Conservation (phyloP, 192 early-diverging fungal genomes). For the Borealophlyctis nickersoniae region DNA sequence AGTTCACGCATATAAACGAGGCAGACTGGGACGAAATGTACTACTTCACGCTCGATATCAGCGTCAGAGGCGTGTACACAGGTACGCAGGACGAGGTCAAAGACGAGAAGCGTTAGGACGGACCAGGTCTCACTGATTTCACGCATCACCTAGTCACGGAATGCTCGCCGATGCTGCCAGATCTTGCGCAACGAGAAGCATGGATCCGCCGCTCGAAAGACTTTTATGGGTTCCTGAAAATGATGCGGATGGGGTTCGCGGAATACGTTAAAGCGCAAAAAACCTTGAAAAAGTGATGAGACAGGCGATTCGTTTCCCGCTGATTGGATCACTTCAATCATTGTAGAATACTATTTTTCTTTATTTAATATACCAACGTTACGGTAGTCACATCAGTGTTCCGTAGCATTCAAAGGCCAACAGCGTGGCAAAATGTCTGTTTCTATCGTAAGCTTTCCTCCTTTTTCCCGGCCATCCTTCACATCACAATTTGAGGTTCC, state of each 20-base stretch:
- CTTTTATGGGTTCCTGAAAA: constrained; percentile 70
- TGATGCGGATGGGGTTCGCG: constrained; percentile 56
- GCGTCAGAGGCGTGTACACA: constrained; percentile 52
- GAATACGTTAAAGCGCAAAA: constrained; percentile 35
- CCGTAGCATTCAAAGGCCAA: too few relatives aligned
- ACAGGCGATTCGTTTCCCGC: too few relatives aligned
- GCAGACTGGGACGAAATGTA: constrained; percentile 48
- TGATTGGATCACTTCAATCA: too few relatives aligned
- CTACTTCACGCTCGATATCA: constrained; percentile 56
- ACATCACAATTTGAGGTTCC: constrained; percentile 42
- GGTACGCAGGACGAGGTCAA: constrained; percentile 20
- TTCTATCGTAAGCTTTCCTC: too few relatives aligned
- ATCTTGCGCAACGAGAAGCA: constrained; percentile 43
- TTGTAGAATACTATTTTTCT: too few relatives aligned
- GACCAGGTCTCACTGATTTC: not conserved
- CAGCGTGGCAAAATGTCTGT: too few relatives aligned
- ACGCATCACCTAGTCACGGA: constrained; percentile 37
- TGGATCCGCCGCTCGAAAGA: constrained; percentile 61
- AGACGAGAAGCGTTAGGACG: not conserved
- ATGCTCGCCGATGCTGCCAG: constrained; percentile 49
- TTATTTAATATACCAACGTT: too few relatives aligned
- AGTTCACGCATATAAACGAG: constrained; percentile 64
- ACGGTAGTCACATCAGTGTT: too few relatives aligned
- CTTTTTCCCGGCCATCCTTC: too few relatives aligned
- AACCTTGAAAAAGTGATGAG: too few relatives aligned